These are phyloP conservation scores for Quillaja saponaria DNA, from an alignment of 306 rosid species.

Conservation along the genomic window DNA sequence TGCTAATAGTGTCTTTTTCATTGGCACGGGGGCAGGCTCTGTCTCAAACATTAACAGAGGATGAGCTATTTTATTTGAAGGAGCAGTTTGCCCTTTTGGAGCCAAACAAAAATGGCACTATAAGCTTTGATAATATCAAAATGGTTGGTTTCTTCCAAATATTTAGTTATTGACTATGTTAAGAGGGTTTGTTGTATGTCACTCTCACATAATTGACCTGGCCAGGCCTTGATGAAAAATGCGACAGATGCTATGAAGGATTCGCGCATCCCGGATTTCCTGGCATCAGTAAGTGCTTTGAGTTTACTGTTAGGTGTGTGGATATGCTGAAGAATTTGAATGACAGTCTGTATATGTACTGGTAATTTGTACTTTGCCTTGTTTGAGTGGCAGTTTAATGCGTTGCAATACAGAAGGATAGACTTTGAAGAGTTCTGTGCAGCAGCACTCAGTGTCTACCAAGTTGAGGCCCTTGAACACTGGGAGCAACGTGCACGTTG, in stretches of 20 bases:
- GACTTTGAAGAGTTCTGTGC: constrained; percentile 88
- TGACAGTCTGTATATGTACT: constrained; percentile 10
- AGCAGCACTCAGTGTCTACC: constrained; percentile 83
- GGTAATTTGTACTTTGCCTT: constrained; percentile 15
- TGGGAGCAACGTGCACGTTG: constrained; percentile 93
- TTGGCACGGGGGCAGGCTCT: constrained; percentile 62
- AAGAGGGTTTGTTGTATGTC: constrained; percentile 20
- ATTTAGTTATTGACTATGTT: constrained; percentile 4
- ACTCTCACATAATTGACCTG: constrained; percentile 37
- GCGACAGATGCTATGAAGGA: constrained; percentile 96
- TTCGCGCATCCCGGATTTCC: constrained; percentile 65
- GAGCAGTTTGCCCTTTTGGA: constrained; percentile 73
- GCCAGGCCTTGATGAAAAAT: constrained; percentile 74
- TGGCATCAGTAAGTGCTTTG: constrained; percentile 64
- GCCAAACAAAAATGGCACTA: constrained; percentile 77
- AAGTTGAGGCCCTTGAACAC: constrained; percentile 70
- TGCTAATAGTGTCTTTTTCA: constrained; percentile 17
- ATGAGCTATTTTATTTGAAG: constrained; percentile 65
- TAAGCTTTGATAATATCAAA: constrained; percentile 82
- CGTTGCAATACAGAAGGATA: constrained; percentile 86
- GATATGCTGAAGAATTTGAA: background rate
- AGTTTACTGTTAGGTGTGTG: constrained; percentile 2
- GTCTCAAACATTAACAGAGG: constrained; percentile 71
- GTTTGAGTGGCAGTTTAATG: constrained; percentile 65
- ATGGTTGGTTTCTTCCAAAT: constrained; percentile 54